Percentiles rank a stretch among this genome's conserved stretches.
Conservation (phyloP, 169 alveolate species). For the Babesia caballi region DNA sequence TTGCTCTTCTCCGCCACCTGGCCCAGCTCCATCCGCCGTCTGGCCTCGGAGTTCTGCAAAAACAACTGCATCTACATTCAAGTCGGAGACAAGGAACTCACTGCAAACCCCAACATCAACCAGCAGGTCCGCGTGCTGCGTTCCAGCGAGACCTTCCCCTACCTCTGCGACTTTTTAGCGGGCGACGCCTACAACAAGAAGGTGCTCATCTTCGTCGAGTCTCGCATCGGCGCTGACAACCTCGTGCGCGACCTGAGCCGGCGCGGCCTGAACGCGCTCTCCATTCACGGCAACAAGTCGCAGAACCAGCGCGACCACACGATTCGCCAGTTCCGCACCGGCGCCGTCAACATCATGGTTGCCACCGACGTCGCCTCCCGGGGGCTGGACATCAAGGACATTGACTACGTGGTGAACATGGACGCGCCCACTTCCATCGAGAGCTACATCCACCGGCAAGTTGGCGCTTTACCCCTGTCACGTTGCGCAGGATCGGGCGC, state of each 20-base stretch:
- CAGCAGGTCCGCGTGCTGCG: slow-evolving; percentile 76
- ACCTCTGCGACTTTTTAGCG: slow-evolving; percentile 63
- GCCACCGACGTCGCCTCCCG: slow-evolving; percentile 95
- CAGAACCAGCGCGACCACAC: slow-evolving; percentile 80
- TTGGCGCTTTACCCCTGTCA: background rate
- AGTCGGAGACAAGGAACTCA: slow-evolving; percentile 85
- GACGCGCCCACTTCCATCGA: slow-evolving; percentile 88
- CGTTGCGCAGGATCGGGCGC: slow-evolving; percentile 90
- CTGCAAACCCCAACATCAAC: slow-evolving; percentile 81
- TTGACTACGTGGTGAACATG: slow-evolving; percentile 88
- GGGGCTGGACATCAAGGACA: slow-evolving; percentile 92
- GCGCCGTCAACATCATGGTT: slow-evolving; percentile 85
- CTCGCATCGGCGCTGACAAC: slow-evolving; percentile 81
- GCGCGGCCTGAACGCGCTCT: slow-evolving; percentile 81
- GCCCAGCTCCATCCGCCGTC: slow-evolving; percentile 84
- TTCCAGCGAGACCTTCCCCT: slow-evolving; percentile 68
- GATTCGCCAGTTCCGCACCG: slow-evolving; percentile 83
- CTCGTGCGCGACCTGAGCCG: slow-evolving; percentile 81
- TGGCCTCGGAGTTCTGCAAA: slow-evolving; percentile 87
- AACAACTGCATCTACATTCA: slow-evolving; percentile 84
- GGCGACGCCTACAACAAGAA: slow-evolving; percentile 71
- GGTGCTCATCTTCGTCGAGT: slow-evolving; percentile 77
- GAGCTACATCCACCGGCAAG: slow-evolving; percentile 84
- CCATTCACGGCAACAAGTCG: slow-evolving; percentile 91
- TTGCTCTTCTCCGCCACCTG: slow-evolving; percentile 92